Base-by-base conservation (phyloP, 1,284 basidiomycete genomes). In the Microstroma glucosiphilum region DNA sequence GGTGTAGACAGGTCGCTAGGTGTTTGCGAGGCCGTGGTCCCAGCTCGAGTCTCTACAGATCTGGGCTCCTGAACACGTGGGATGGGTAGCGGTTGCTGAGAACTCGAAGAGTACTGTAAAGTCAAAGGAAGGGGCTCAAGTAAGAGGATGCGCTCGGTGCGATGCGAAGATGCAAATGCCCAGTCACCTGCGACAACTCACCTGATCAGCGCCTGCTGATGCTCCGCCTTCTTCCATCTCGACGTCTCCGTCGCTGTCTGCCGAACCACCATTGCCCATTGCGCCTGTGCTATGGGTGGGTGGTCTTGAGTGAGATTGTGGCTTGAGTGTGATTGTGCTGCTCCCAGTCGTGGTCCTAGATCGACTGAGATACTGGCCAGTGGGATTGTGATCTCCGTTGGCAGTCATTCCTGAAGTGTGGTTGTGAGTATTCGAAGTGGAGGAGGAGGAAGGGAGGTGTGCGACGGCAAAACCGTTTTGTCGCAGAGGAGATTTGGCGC, bases 1-100 rank as follows among this genome's bases (percentile, higher is more conserved):
- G 75, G 75, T 46, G 75, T 77, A 12, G 74, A 67, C 9, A 76
- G 40, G 19, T 76, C 73, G 53, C 64, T 65, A 17, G 70, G 74
- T 8, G 75, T 72, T 26, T 63, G 72, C 2, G 73, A 74, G 6
- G 60, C 57, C 40, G 69, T 65, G 30, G 64, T 61, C 37, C 49
- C 62, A 51, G 60, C 62, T 11, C 58, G 48, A 15, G 42, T 56
- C 1, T 68, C 63, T 12, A 60, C 64, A 8, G 57, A 58, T 60
- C 70, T 54, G 17, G 51, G 67, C 49, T 25, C 57, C 23, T 46
- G 25, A 2, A 63, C 60, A 30, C 66, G 61, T 0, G 69, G 73
- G 8, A 73, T 73, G n/a, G 71, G 71, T 48, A 73, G 56, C 7
- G 69, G 66, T 8, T 60, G 42, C 23, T 58, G 61, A 1, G 63